Evolutionary conservation across 2,329 filamentous ascomycete genomes (phyloP).

Genomic region (Coleophoma cylindrospora): DNA sequence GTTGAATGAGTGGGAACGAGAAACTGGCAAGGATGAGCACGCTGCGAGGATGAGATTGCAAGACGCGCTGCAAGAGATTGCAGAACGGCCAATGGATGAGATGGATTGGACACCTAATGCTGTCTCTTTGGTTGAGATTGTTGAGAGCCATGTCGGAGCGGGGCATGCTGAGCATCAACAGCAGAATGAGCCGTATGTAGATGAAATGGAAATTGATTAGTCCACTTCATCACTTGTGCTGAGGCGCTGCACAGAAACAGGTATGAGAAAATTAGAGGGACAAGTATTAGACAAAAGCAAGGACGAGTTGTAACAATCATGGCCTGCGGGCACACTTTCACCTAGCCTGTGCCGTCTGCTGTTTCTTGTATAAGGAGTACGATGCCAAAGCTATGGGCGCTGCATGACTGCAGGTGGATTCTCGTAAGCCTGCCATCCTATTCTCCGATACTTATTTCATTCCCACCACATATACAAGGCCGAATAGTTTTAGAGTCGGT

Average conservation of each 20-base stretch:
- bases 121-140: conserved; percentile 21
- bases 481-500: too few relatives aligned
- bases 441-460: too few relatives aligned
- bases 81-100: conserved; percentile 22
- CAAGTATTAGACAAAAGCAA: too few relatives aligned
- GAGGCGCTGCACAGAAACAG: not conserved
- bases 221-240: not conserved
- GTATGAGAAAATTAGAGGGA: too few relatives aligned
- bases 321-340: too few relatives aligned
- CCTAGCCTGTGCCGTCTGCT: too few relatives aligned
- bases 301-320: too few relatives aligned
- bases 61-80: conserved; percentile 19
- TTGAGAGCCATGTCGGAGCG: not conserved
- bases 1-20: conserved; percentile 19
- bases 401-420: too few relatives aligned
- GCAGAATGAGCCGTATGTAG: conserved; percentile 6
- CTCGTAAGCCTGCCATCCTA: too few relatives aligned
- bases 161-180: not conserved
- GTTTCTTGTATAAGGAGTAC: too few relatives aligned
- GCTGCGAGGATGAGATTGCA: conserved; percentile 16
- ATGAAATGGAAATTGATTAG: conserved; percentile 23
- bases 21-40: conserved; percentile 8
- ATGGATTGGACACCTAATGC: conserved; percentile 28
- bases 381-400: too few relatives aligned
- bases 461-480: too few relatives aligned